These are phyloP conservation scores for Russula sp. DNA, from an alignment of 768 basidiomycete species.

Conservation along the genomic window DNA sequence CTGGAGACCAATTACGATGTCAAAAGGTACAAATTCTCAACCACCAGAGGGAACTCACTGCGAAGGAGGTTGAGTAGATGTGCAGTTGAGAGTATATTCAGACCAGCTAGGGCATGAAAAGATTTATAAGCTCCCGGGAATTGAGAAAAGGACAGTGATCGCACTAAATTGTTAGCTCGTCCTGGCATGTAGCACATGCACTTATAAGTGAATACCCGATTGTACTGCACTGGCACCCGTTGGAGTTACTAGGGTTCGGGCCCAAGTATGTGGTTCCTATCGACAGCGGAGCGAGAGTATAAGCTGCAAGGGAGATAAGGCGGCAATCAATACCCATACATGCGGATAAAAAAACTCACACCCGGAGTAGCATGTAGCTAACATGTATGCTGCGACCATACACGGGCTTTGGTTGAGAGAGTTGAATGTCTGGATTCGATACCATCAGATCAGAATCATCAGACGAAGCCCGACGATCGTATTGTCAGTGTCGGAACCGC, in stretches of 20 bases:
- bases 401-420: conserved; percentile 13
- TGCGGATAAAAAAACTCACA: neutral
- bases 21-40: neutral
- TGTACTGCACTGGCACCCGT: conserved; percentile 17
- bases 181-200: conserved; percentile 19
- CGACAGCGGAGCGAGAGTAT: neutral
- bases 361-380: conserved; percentile 12
- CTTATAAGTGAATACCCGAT: conserved; percentile 12
- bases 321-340: neutral
- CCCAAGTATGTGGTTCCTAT: neutral
- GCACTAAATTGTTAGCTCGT: neutral
- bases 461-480: no score
- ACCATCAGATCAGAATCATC: neutral
- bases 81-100: neutral
- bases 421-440: conserved; percentile 6
- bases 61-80: neutral
- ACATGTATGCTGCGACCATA: conserved; percentile 4
- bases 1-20: neutral
- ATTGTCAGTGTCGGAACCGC: no score
- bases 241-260: neutral
- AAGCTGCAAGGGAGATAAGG: conserved; percentile 7
- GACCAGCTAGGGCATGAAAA: conserved; percentile 1
- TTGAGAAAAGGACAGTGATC: neutral
- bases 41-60: neutral
- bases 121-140: neutral